Percentiles rank a stretch among this genome's conserved stretches.
These are phyloP conservation scores for Trichoderma asperelloides DNA, from an alignment of 495 filamentous ascomycete genomes.

Conservation along the genomic window DNA sequence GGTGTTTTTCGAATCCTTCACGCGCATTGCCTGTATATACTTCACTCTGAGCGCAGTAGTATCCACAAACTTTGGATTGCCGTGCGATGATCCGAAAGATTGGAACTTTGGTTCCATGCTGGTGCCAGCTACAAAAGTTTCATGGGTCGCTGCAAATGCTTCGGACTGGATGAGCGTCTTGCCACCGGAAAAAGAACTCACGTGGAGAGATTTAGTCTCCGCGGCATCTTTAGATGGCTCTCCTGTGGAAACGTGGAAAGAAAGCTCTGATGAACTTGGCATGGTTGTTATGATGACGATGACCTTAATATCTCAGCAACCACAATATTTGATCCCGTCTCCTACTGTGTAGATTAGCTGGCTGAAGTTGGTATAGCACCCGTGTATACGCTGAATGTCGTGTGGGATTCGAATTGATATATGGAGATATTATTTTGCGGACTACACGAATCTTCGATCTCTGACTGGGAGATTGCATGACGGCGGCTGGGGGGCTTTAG, in stretches of 20 bases:
- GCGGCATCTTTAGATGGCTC: not conserved
- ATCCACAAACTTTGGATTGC: not conserved
- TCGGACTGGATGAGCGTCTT: not conserved
- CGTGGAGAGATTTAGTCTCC: not conserved
- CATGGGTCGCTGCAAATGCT: not conserved
- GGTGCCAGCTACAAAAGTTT: not conserved
- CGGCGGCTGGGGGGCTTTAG: no score
- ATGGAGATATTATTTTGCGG: no score
- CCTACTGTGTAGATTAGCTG: not conserved
- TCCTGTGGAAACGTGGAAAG: not conserved
- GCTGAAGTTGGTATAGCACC: no score
- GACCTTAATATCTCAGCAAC: not conserved
- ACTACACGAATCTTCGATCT: no score
- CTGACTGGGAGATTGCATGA: no score
- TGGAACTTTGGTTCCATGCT: not conserved
- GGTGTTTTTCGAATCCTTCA: not conserved
- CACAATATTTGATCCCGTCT: not conserved
- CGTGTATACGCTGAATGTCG: no score
- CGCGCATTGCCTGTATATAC: not conserved
- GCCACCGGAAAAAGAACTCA: not conserved
- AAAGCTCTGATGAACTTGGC: not conserved
- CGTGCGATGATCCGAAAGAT: not conserved
- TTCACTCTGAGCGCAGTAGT: not conserved
- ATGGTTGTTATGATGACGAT: not conserved
- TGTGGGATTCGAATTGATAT: no score